phyloP scores from a whole-genome alignment of 768 basidiomycete genomes.

The Russula vinacea region DNA sequence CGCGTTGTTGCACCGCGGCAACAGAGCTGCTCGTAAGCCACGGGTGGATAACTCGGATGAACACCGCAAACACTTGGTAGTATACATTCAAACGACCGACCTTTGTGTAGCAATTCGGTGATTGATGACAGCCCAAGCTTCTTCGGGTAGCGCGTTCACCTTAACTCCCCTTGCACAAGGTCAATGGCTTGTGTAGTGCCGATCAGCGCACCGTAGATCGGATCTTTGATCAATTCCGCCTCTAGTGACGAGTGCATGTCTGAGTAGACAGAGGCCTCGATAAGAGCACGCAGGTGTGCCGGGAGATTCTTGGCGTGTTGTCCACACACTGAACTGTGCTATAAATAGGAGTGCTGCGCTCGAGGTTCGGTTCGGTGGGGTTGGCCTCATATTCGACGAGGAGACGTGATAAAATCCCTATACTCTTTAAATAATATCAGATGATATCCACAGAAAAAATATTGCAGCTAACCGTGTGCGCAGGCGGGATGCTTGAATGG shows the following conservation, averaged over 20 bases:
- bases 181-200: conserved; percentile 39
- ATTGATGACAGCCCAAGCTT: conserved; percentile 36
- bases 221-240: conserved; percentile 33
- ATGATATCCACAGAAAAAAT: not conserved
- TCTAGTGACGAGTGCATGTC: no score
- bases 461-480: conserved; percentile 58
- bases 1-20: conserved; percentile 35
- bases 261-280: conserved; percentile 32
- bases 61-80: no score
- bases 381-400: conserved; percentile 27
- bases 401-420: conserved; percentile 68
- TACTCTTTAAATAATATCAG: conserved; percentile 38
- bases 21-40: conserved; percentile 34
- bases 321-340: conserved; percentile 44
- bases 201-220: conserved; percentile 35
- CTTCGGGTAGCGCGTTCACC: conserved; percentile 48
- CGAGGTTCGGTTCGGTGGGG: conserved; percentile 32
- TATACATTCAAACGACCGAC: conserved; percentile 12
- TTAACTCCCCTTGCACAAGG: conserved; percentile 45
- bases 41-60: not conserved
- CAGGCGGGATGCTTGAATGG: conserved; percentile 81
- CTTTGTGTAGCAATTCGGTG: conserved; percentile 38
- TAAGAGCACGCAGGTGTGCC: conserved; percentile 32
- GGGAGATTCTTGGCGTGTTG: conserved; percentile 43
- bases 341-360: conserved; percentile 38